phyloP scores from a whole-genome alignment of 768 basidiomycete species.

The Coprinellus micaceus region DNA sequence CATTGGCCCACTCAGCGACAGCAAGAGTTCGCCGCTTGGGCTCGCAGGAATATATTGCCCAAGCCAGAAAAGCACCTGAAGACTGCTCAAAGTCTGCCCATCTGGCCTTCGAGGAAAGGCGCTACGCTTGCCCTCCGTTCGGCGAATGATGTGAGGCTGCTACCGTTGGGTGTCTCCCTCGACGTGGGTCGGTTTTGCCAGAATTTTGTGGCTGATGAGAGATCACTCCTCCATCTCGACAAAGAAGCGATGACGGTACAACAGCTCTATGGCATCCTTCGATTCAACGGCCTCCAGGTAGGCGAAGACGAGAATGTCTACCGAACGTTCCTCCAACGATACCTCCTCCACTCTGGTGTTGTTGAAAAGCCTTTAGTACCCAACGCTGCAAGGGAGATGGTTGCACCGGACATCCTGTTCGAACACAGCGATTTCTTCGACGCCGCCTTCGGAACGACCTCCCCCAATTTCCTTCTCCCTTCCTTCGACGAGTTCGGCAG shows the following conservation, averaged over 20 bases:
- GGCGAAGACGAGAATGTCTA: conserved; percentile 12
- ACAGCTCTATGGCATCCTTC: neutral
- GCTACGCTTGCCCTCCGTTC: neutral
- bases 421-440: conserved; percentile 33
- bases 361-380: conserved; percentile 27
- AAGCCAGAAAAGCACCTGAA: conserved; percentile 11
- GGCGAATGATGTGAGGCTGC: conserved; percentile 2
- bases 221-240: neutral
- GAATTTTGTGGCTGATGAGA: neutral
- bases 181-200: conserved; percentile 5
- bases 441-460: conserved; percentile 30
- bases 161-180: conserved; percentile 4
- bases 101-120: conserved; percentile 19
- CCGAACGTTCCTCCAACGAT: conserved; percentile 2
- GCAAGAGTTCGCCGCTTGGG: conserved; percentile 29
- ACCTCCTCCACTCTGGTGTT: conserved; percentile 9
- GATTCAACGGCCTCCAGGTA: conserved; percentile 13
- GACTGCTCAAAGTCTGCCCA: conserved; percentile 28
- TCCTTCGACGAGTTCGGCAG: conserved; percentile 27
- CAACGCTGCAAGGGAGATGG: conserved; percentile 23
- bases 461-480: conserved; percentile 28
- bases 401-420: conserved; percentile 27
- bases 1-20: conserved; percentile 16
- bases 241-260: neutral
- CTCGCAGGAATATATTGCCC: conserved; percentile 16